Evolutionary conservation across 2,329 filamentous ascomycete genomes (phyloP).

Genomic region (Diaporthe capsici): DNA sequence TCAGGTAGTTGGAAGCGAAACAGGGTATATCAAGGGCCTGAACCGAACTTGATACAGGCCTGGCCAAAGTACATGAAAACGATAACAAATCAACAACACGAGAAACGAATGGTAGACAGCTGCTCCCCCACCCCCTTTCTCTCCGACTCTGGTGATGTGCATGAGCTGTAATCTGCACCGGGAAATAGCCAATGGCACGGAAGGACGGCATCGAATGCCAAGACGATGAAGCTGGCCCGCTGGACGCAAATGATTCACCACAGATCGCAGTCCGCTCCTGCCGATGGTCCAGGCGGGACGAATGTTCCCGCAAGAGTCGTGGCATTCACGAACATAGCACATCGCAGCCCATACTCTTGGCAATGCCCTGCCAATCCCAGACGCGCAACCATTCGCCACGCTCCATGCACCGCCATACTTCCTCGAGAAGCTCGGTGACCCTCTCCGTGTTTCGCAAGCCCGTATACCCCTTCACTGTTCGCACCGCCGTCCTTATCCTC

Average conservation of each 20-base stretch:
- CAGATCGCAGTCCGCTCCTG: not conserved
- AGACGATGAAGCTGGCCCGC: not conserved
- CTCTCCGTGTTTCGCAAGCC: slow-evolving; percentile 71
- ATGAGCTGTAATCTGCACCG: not conserved
- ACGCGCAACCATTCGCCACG: slow-evolving; percentile 68
- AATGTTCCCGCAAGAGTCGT: no score
- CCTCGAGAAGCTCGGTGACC: slow-evolving; percentile 67
- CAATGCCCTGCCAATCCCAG: slow-evolving; percentile 76
- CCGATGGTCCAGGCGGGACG: not conserved
- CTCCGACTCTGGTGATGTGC: not conserved
- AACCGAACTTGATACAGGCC: slow-evolving; percentile 25
- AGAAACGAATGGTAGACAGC: slow-evolving; percentile 26
- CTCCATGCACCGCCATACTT: slow-evolving; percentile 73
- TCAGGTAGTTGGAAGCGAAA: slow-evolving; percentile 31
- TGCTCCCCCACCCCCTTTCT: not conserved
- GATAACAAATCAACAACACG: not conserved
- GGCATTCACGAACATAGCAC: slow-evolving; percentile 62
- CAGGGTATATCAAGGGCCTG: slow-evolving; percentile 33
- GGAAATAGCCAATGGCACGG: not conserved
- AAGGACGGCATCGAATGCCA: not conserved
- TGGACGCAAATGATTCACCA: not conserved
- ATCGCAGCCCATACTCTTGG: slow-evolving; percentile 66
- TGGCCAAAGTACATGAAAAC: slow-evolving; percentile 26
- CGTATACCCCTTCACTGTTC: slow-evolving; percentile 69
- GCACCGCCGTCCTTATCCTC: slow-evolving; percentile 65